phyloP scores from a whole-genome alignment of 1,284 basidiomycete species.

The Sanghuangporus baumii region DNA sequence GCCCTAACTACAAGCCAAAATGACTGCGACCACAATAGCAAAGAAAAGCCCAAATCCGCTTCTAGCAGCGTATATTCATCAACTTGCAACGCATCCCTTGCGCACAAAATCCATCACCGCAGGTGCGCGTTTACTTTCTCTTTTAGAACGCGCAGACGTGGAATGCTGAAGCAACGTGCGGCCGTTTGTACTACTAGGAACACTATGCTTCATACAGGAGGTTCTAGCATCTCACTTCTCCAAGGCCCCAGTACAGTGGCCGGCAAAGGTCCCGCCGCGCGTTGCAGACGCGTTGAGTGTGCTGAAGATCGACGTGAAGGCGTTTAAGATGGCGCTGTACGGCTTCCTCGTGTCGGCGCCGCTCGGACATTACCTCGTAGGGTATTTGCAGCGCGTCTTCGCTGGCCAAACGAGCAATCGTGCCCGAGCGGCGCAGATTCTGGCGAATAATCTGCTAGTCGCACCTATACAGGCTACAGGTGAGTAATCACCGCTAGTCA shows the following conservation, averaged over 20 bases:
- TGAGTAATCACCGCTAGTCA: conserved; percentile 30
- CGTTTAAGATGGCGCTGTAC: conserved; percentile 79
- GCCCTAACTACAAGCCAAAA: not conserved
- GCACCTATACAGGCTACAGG: conserved; percentile 73
- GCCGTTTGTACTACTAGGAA: conserved; percentile 33
- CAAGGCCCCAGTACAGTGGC: conserved; percentile 44
- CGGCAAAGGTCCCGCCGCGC: conserved; percentile 48
- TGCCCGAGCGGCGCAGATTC: conserved; percentile 68
- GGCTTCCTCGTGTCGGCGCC: conserved; percentile 86
- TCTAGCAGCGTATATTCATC: conserved; percentile 56
- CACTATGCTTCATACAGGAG: conserved; percentile 75
- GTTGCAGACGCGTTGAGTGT: conserved; percentile 48
- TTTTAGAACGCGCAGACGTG: not conserved
- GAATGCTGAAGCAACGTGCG: not conserved
- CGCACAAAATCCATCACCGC: conserved; percentile 72
- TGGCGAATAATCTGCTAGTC: conserved; percentile 75
- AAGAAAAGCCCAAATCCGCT: conserved; percentile 43
- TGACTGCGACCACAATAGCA: conserved; percentile 29
- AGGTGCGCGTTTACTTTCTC: conserved; percentile 33
- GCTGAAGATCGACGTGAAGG: conserved; percentile 55
- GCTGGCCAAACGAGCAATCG: conserved; percentile 65
- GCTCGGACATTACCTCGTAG: conserved; percentile 69
- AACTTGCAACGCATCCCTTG: conserved; percentile 61
- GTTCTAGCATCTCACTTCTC: conserved; percentile 71
- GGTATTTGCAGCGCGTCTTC: conserved; percentile 69